A percentile compares a stretch with the other conserved stretches of the same genome.
phyloP scores from a whole-genome alignment of 2,329 filamentous ascomycete species.

The Pezicula neosporulosa region DNA sequence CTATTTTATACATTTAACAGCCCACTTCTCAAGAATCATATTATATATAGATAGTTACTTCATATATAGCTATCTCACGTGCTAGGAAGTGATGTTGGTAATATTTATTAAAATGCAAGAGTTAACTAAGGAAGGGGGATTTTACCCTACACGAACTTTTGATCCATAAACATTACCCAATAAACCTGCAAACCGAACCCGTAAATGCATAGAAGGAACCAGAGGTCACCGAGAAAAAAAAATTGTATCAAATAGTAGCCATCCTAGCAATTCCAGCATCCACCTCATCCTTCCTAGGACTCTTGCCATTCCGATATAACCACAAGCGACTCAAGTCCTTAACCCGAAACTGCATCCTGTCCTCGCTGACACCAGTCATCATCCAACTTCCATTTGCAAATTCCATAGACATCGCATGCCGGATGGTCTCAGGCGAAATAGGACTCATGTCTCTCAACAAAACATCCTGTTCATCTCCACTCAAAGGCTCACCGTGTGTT shows the following conservation, averaged over 20 bases:
- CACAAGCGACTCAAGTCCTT: slow-evolving; percentile 60
- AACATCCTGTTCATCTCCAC: slow-evolving; percentile 14
- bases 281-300: slow-evolving; percentile 32
- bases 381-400: slow-evolving; percentile 1
- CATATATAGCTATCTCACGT: no score
- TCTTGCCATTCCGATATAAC: slow-evolving; percentile 58
- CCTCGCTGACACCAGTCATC: neutral
- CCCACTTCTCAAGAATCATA: no score
- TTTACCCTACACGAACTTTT: no score
- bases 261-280: slow-evolving; percentile 19
- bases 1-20: no score
- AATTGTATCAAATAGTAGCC: slow-evolving; percentile 2
- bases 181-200: no score
- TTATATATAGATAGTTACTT: no score
- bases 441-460: slow-evolving; percentile 21
- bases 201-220: neutral
- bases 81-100: no score
- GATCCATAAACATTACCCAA: no score
- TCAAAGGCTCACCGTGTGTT: slow-evolving; percentile 7
- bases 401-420: slow-evolving; percentile 1
- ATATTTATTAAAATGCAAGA: no score
- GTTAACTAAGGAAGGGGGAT: no score
- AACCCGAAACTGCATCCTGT: slow-evolving; percentile 41
- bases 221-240: no score
- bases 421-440: slow-evolving; percentile 1